These are phyloP conservation scores for Peterozyma toletana DNA, from an alignment of 805 yeast genomes.

Conservation along the genomic window DNA sequence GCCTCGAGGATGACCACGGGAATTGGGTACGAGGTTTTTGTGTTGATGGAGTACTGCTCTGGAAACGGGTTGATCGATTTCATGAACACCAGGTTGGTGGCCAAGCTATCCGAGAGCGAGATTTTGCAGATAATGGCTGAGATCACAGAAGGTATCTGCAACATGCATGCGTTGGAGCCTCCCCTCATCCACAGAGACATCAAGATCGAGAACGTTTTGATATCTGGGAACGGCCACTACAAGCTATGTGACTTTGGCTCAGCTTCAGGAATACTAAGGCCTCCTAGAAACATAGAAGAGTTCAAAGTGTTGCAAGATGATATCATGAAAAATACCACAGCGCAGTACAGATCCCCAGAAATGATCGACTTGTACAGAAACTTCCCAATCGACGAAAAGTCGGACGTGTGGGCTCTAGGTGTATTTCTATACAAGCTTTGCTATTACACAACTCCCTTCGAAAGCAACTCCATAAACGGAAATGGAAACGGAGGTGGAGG, in stretches of 20 bases:
- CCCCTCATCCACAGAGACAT: slow-evolving; percentile 75
- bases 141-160: slow-evolving; percentile 65
- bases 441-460: slow-evolving; percentile 81
- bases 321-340: slow-evolving; percentile 73
- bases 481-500: slow-evolving; percentile 20
- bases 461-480: slow-evolving; percentile 32
- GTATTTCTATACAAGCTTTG: slow-evolving; percentile 71
- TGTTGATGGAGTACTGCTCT: slow-evolving; percentile 75
- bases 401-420: slow-evolving; percentile 85
- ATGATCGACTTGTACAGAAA: slow-evolving; percentile 70
- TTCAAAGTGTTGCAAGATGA: slow-evolving; percentile 55
- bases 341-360: slow-evolving; percentile 81
- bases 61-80: slow-evolving; percentile 72
- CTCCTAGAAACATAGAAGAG: slow-evolving; percentile 58
- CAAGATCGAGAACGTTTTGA: slow-evolving; percentile 73
- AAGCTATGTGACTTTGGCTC: slow-evolving; percentile 83
- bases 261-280: slow-evolving; percentile 56
- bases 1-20: slow-evolving; percentile 63
- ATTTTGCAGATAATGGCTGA: slow-evolving; percentile 63
- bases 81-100: slow-evolving; percentile 65
- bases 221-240: slow-evolving; percentile 49
- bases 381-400: slow-evolving; percentile 70
- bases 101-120: slow-evolving; percentile 62
- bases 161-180: slow-evolving; percentile 68
- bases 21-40: slow-evolving; percentile 66